Base-by-base conservation (phyloP, 306 rosid species). In the Coriaria nepalensis region DNA sequence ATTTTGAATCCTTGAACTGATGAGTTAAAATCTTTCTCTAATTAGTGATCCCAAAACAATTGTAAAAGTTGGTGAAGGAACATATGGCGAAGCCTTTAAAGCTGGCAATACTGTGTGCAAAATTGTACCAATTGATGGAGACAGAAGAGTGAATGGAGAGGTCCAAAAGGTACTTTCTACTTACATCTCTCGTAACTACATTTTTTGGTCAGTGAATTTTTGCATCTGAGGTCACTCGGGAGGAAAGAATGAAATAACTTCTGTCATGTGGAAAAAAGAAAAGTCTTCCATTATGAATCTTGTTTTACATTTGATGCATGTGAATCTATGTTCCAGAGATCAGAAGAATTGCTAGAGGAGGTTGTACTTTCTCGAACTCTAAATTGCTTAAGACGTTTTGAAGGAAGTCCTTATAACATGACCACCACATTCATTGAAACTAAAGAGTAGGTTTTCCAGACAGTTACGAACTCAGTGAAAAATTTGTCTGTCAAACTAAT, bases 61-160 rank as follows among this genome's bases (percentile, higher is more conserved):
- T 45, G 70, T 63, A 37, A 90, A 90, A 75, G 37, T 82, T 56
- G 98, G 98, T 8, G 98, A 90, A 71, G 98, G 98, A 52, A 90
- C 98, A 33, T 85, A 46, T 56, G 95, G 95, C 60, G 95, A 90
- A 70, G 98, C 95, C 65, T 85, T 90, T 59, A 85, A 62, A 76
- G 78, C 71, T 75, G 86, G 80, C 37, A 71, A 69, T 41, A 68
- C 66, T 39, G 98, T 90, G 44, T 81, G 94, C 71, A 90, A 90
- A 74, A 67, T 90, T 64, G 95, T 90, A 67, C 98, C 98, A 39
- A 57, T 90, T 47, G 94, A 81, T 47, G 98, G 98, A 34, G 81
- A 85, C 61, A 59, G 73, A 44, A 64, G 68, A 49, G 98, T 90
- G 60, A 90, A 90, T 32, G 95, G 92, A 32, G 98, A 90, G 71